A percentile compares a stretch with the other conserved stretches of the same genome.
Conservation (phyloP, 495 filamentous ascomycete species). For the Tuber calosporum region DNA sequence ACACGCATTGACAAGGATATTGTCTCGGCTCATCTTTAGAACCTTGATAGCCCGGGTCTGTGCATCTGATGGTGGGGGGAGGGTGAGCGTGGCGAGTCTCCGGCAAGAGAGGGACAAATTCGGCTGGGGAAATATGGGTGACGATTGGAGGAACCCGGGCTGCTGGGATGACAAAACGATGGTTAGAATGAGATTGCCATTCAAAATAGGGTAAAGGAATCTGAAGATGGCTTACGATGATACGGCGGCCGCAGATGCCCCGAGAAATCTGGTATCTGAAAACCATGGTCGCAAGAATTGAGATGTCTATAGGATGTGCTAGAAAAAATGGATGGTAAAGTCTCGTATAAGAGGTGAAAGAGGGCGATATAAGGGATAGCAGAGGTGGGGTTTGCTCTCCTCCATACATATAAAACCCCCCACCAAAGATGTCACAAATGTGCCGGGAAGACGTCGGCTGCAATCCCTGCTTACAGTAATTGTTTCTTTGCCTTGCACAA, state of each 20-base stretch:
- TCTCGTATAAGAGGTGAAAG: neutral
- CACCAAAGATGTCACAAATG: neutral
- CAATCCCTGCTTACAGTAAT: neutral
- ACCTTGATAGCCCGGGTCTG: neutral
- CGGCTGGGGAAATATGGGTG: neutral
- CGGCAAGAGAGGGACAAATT: neutral
- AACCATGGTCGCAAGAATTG: neutral
- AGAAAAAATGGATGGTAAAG: neutral
- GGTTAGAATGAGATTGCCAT: neutral
- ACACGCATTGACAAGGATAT: conserved; percentile 16
- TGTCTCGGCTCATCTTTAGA: neutral
- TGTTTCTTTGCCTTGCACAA: neutral
- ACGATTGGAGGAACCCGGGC: neutral
- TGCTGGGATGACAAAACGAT: neutral
- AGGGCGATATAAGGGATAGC: neutral
- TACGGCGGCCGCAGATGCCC: neutral
- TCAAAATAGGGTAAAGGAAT: neutral
- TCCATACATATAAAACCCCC: neutral
- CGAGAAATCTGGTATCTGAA: neutral
- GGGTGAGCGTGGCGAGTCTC: neutral
- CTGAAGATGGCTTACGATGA: neutral
- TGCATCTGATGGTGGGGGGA: neutral
- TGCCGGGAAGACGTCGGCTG: neutral
- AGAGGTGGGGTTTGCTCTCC: neutral
- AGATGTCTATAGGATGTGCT: neutral